Evolutionary conservation across 306 rosid species (phyloP), one percentile per base, ranked within the genome.

Genomic region (Arachis stenosperma): DNA sequence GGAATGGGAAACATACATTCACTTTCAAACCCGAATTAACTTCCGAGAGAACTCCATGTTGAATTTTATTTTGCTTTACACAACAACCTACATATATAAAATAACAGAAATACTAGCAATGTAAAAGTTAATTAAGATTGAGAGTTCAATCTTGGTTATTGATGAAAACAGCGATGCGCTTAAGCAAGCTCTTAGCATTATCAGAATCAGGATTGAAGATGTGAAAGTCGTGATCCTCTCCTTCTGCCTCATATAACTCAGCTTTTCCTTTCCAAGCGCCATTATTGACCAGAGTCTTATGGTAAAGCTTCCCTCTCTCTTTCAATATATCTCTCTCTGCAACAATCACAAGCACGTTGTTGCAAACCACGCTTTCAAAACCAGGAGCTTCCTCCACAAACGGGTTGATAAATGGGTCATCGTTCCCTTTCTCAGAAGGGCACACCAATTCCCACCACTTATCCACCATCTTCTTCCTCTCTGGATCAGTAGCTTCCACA

Each of bases 371-470:
- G 3, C 81, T 79, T 42, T 72, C 88, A 9, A 93, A 7, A n/a
- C 71, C 9, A 9, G 89, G 92, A 9, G 93, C 84, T 65, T 88
- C 98, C 1, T 82, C 92, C 1, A 69, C 81, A 78, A 91, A 91
- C 1, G 97, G 98, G 81, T 93, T 93, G 5, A 91, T 89, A 0
- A 89, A 74, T 6, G 83, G 82, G 40, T 91, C 97, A 50, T 91
- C 96, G 5, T 71, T 64, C 67, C 79, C 92, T 78, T 83, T 86
- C 9, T 85, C 86, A 0, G 97, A 90, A 13, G 92, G 91, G 75
- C 97, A 91, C 1, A 85, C 94, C 9, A 84, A 90, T 17, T 9
- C 78, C 98, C 98, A 93, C 98, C 98, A 93, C 33, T 37, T 53
- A 22, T 90, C 96, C 81, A 93, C 97, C 96, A 84, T 84, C 6